These are phyloP conservation scores for Serendipita vermifera DNA, from an alignment of 768 basidiomycete genomes.

Conservation along the genomic window DNA sequence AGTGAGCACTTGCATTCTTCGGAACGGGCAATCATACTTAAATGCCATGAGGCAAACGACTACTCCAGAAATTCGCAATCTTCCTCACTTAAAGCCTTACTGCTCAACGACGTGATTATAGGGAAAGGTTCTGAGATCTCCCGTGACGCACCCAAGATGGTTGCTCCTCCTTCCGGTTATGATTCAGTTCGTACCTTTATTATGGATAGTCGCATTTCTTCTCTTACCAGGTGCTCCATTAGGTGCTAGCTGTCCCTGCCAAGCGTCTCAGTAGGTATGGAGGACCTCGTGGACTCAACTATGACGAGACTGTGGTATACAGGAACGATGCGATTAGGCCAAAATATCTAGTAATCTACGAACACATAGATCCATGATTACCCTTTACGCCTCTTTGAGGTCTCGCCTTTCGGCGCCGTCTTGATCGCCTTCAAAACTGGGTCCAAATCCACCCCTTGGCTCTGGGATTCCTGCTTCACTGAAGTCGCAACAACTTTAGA, in stretches of 20 bases:
- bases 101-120: constrained; percentile 63
- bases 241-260: constrained; percentile 38
- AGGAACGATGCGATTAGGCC: constrained; percentile 58
- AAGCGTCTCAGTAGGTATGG: neutral
- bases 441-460: constrained; percentile 33
- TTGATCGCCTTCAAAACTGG: constrained; percentile 49
- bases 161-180: constrained; percentile 46
- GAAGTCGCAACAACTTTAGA: neutral
- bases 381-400: neutral
- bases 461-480: neutral
- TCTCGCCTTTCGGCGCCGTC: constrained; percentile 39
- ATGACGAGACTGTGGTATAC: constrained; percentile 61
- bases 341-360: constrained; percentile 54
- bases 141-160: constrained; percentile 42
- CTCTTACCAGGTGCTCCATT: constrained; percentile 4
- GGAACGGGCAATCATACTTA: neutral
- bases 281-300: constrained; percentile 37
- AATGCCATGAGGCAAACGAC: constrained; percentile 60
- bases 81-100: constrained; percentile 47
- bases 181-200: constrained; percentile 44
- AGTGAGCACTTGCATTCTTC: constrained; percentile 13
- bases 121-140: constrained; percentile 56
- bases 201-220: neutral
- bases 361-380: neutral
- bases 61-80: constrained; percentile 48